phyloP scores from a whole-genome alignment of 2,329 filamentous ascomycete genomes.

The Thielaviopsis punctulata region DNA sequence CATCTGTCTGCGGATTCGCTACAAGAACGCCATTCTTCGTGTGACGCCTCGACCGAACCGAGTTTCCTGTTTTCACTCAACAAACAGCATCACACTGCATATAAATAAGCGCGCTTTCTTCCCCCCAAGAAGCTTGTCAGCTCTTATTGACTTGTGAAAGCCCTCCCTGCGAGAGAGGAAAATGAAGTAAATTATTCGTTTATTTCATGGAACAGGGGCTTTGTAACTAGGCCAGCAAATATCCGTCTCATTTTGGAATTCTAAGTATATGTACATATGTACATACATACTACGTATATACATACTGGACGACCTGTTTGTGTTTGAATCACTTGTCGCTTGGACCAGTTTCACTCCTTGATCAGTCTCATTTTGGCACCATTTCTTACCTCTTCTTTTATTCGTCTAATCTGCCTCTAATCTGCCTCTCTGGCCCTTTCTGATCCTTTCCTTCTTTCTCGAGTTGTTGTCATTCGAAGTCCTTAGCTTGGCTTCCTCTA shows the following conservation, averaged over 20 bases:
- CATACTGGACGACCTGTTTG: not conserved
- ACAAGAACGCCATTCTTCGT: not conserved
- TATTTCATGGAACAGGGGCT: not conserved
- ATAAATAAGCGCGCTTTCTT: not conserved
- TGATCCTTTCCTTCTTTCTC: not conserved
- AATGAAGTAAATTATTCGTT: too few relatives aligned
- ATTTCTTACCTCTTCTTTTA: not conserved
- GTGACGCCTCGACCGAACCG: not conserved
- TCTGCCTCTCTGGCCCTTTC: not conserved
- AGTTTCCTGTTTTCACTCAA: not conserved
- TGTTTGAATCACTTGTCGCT: conserved; percentile 3
- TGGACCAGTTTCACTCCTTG: conserved; percentile 1
- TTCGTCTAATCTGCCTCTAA: not conserved
- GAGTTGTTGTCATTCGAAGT: not conserved
- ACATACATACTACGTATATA: too few relatives aligned
- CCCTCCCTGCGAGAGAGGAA: not conserved
- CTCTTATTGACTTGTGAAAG: too few relatives aligned
- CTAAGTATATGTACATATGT: too few relatives aligned
- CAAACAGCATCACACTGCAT: not conserved
- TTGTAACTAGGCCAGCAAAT: not conserved
- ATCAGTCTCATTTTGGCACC: not conserved
- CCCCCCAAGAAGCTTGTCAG: not conserved
- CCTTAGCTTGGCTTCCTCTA: not conserved
- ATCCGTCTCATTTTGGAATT: not conserved
- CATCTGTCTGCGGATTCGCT: not conserved